A percentile compares a stretch with the other conserved stretches of the same genome.
Conservation (phyloP, 106 monocot genomes). For the Alisma plantagoaquatica region DNA sequence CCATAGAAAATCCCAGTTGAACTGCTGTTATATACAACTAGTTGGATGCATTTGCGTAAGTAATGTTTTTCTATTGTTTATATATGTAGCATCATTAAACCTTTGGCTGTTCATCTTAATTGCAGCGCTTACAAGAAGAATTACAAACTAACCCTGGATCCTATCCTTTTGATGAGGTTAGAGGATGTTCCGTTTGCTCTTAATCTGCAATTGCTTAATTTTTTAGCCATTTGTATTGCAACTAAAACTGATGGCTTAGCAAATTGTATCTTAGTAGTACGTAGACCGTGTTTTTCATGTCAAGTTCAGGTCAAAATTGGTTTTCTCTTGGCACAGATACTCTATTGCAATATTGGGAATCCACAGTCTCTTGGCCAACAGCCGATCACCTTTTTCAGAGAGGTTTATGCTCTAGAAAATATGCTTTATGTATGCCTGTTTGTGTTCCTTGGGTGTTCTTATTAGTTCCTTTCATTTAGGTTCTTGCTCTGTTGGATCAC, state of each 20-base stretch:
- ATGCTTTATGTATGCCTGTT: no score
- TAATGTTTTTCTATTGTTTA: no score
- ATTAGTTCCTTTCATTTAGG: conserved; percentile 31
- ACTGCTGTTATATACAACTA: no score
- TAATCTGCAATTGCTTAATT: background rate
- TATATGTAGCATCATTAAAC: no score
- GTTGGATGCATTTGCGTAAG: no score
- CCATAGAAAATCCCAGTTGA: no score
- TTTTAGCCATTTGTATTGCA: background rate
- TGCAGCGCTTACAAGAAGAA: conserved; percentile 73
- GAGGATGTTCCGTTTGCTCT: no score
- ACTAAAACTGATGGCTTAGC: background rate
- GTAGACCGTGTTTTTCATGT: no score
- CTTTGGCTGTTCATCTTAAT: no score
- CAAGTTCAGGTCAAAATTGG: background rate
- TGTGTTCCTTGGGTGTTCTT: background rate
- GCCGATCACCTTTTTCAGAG: conserved; percentile 86
- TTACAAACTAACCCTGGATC: conserved; percentile 56
- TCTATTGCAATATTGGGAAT: conserved; percentile 96
- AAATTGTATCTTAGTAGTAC: no score
- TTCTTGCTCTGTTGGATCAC: conserved; percentile 78
- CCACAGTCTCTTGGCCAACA: conserved; percentile 92
- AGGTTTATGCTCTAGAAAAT: conserved; percentile 31
- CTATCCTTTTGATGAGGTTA: conserved; percentile 85
- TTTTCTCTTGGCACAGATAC: conserved; percentile 37